Evolutionary conservation across 768 basidiomycete genomes (phyloP).

Genomic region (Mycena rosella): DNA sequence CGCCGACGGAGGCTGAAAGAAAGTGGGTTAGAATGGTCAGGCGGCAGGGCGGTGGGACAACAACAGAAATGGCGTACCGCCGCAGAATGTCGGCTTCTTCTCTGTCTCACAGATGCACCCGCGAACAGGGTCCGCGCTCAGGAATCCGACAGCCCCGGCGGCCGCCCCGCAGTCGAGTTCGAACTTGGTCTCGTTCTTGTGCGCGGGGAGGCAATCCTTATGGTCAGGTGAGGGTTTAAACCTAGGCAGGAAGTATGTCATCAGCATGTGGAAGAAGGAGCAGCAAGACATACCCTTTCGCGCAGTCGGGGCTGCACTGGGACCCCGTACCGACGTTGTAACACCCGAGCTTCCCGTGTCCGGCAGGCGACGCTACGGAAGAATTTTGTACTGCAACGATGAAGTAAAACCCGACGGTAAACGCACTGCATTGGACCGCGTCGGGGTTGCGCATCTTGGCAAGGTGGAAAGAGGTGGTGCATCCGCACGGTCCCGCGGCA

Average conservation of each 20-base stretch:
- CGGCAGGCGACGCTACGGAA: no score
- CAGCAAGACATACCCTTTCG: no score
- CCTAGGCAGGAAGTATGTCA: no score
- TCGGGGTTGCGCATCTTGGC: neutral
- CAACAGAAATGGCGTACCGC: neutral
- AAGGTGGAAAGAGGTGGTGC: neutral
- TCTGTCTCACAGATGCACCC: constrained; percentile 3
- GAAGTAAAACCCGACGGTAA: no score
- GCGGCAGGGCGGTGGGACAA: neutral
- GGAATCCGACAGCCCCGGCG: neutral
- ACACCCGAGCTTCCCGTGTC: no score
- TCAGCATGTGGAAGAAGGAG: no score
- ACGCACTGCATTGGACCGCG: constrained; percentile 2
- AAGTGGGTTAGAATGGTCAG: neutral
- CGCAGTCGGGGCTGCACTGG: no score
- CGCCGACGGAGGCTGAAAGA: neutral
- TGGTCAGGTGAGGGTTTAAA: no score
- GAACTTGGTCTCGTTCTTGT: neutral
- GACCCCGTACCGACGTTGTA: no score
- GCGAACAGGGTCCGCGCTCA: constrained; percentile 3
- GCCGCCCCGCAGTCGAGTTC: constrained; percentile 8
- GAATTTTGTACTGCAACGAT: no score
- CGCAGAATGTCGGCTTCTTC: neutral
- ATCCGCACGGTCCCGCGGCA: neutral
- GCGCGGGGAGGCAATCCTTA: no score